Base-by-base conservation (phyloP, 1,139 yeast genomes). In the Magnusiomyces suaveolens region DNA sequence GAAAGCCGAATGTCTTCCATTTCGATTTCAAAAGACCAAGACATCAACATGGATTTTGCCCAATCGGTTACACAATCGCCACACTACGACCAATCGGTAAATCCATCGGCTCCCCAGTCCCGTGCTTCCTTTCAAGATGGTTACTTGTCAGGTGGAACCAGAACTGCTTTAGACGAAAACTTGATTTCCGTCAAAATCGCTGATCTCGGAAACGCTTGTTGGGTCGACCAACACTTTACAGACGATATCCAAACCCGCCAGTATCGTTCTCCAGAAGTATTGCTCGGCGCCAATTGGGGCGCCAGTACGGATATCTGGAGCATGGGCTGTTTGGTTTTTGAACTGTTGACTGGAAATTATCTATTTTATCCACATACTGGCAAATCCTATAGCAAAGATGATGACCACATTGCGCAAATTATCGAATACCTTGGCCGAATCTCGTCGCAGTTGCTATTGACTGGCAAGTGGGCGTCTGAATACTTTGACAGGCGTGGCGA, bases 231-330 rank as follows among this genome's bases (percentile, higher is more conserved):
- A 48, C 95, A 87, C 67, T 85, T 84, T 69, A 84, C 95, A 20
- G 80, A 85, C 67, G 92, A 85, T 64, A 86, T 87, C 60, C 95
- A 87, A 69, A 87, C 96, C 0, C 74, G 96, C 49, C 95, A 87
- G 66, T 87, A 87, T 67, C 72, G 96, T 41, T 78, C 94, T 1
- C 95, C 95, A 0, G 96, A 87, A 67, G 83, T 86, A 43, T 69
- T 81, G 25, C 69, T 83, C 51, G 86, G 89, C 50, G 76, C 81
- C 20, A 67, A 75, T 21, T 87, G 95, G 95, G 95, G 96, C 14
- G 85, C 89, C 46, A 80, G 86, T 51, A 80, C 88, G 0, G 96
- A 87, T 67, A 73, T 85, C 50, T 87, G 96, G 96, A 83, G 90
- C 43, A 73, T 82, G 66, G 95, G 90, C 0, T 87, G 96, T 70